These are phyloP conservation scores for Colletotrichum theobromicola DNA, from an alignment of 2,329 filamentous ascomycete species.

Conservation along the genomic window DNA sequence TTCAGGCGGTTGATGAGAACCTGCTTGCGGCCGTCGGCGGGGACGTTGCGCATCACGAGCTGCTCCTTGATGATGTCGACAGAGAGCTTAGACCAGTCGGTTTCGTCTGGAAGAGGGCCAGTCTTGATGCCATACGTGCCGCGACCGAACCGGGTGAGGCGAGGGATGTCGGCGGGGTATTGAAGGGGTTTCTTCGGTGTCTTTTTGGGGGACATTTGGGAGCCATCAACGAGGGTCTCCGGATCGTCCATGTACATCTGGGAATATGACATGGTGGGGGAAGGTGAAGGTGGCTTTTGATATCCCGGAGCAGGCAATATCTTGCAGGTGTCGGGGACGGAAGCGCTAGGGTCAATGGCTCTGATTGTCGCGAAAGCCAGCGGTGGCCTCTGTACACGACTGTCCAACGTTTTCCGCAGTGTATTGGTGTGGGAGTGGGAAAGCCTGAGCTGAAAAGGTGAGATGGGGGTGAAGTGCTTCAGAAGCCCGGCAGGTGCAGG, in stretches of 20 bases:
- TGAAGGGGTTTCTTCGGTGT: neutral
- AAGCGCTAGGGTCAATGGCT: neutral
- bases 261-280: neutral
- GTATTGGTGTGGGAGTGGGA: neutral
- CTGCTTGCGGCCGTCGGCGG: neutral
- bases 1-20: conserved; percentile 5
- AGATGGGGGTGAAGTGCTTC: neutral
- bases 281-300: neutral
- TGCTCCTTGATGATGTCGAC: conserved; percentile 16
- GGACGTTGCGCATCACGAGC: conserved; percentile 7
- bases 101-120: conserved; percentile 12
- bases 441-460: neutral
- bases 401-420: neutral
- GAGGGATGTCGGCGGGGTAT: conserved; percentile 3
- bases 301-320: neutral
- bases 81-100: conserved; percentile 5
- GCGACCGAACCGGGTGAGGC: conserved; percentile 3
- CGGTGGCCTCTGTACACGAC: neutral
- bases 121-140: conserved; percentile 11
- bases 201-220: neutral
- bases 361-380: neutral
- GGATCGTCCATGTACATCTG: neutral
- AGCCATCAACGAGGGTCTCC: neutral
- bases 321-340: neutral
- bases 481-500: neutral